Evolutionary conservation across 2,329 filamentous ascomycete species (phyloP).

Genomic region (Fonsecaea nubica): DNA sequence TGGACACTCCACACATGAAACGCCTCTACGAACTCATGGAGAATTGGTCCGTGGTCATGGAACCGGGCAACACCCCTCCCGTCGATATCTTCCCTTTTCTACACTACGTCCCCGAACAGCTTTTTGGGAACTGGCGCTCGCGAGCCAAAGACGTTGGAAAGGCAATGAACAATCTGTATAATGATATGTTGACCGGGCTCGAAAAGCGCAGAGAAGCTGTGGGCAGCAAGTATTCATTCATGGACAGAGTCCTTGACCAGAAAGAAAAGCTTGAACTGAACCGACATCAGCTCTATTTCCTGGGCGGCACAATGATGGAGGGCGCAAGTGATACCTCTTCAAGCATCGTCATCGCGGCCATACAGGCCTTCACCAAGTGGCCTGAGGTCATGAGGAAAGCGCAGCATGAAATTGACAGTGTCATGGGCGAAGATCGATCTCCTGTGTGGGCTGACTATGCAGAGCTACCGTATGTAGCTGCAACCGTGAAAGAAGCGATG

Average conservation of each 20-base stretch:
- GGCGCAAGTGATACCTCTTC: constrained; percentile 52
- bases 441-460: constrained; percentile 45
- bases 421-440: constrained; percentile 45
- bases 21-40: constrained; percentile 54
- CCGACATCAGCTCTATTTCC: constrained; percentile 52
- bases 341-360: constrained; percentile 48
- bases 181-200: constrained; percentile 46
- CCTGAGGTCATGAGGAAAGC: constrained; percentile 54
- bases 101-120: constrained; percentile 50
- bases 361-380: constrained; percentile 57
- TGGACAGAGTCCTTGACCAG: constrained; percentile 53
- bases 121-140: constrained; percentile 51
- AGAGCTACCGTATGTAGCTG: constrained; percentile 45
- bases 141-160: constrained; percentile 48
- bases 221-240: constrained; percentile 44
- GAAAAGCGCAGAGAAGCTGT: constrained; percentile 43
- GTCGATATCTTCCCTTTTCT: constrained; percentile 57
- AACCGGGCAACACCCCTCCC: constrained; percentile 57
- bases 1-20: constrained; percentile 47
- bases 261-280: constrained; percentile 43
- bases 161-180: constrained; percentile 53
- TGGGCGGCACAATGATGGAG: constrained; percentile 42
- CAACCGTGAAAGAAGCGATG: constrained; percentile 45
- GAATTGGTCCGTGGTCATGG: constrained; percentile 54
- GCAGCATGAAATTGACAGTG: constrained; percentile 53